Base-by-base conservation (phyloP, 1,284 basidiomycete species). In the Thelephora terrestris region DNA sequence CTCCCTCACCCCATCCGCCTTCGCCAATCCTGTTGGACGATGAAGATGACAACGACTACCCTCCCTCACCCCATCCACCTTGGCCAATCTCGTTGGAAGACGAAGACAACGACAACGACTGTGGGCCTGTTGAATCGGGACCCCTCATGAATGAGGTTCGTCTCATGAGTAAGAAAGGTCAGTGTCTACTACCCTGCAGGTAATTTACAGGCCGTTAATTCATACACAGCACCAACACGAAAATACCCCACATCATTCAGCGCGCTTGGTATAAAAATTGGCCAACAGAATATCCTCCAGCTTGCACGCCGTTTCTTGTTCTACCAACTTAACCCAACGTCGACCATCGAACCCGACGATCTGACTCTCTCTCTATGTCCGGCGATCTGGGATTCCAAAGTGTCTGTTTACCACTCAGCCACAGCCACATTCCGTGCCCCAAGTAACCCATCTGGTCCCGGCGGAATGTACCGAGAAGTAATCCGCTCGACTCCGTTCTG, bases 401-500 rank as follows among this genome's bases (percentile, higher is more conserved):
- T 53, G 2, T 32, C 24, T 20, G 34, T 53, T 14, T 51, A 34
- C 25, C 43, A 40, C 21, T 45, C 39, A 12, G 46, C 51, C 17
- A 18, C 5, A 5, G 51, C 51, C 7, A 27, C 35, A 5, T 53
- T 29, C 37, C 50, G 50, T 46, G 49, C 52, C 21, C 50, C 52
- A 24, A 51, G 43, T 18, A 45, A 53, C 7, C 18, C 39, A 5
- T 32, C 47, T 10, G 47, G 50, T 5, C 5, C 23, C 17, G 21
- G 34, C 10, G 50, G 50, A 5, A 53, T 53, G 52, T 50, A 51
- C 32, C 20, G n/a, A 14, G 47, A 53, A 43, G 16, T 21, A 23
- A 53, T 53, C 10, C 47, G 47, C 3, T 25, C 21, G 14, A 27
- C 9, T 7, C 27, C 47, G 14, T 2, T 27, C 10, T 50, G 50